Conservation (phyloP, 2,329 filamentous ascomycete genomes). For the Trichoderma sp. region DNA sequence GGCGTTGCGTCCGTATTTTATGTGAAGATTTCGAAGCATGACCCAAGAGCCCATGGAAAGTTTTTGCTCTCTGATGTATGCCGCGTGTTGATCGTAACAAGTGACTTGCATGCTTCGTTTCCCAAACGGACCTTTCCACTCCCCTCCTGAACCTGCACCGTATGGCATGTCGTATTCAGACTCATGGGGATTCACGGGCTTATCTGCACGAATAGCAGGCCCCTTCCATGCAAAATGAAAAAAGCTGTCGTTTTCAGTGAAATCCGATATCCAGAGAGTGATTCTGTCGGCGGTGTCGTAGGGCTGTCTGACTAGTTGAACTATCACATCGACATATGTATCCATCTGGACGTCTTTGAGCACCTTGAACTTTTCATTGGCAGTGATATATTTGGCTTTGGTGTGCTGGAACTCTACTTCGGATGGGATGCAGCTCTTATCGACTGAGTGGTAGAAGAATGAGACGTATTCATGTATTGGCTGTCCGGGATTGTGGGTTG, state of each 20-base stretch:
- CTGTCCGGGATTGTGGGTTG: conserved; percentile 28
- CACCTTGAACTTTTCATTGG: conserved; percentile 60
- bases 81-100: conserved; percentile 68
- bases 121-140: conserved; percentile 77
- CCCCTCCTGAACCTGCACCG: conserved; percentile 26
- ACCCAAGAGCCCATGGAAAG: conserved; percentile 65
- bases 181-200: conserved; percentile 57
- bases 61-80: conserved; percentile 52
- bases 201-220: conserved; percentile 36
- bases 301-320: conserved; percentile 63
- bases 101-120: conserved; percentile 71
- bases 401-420: conserved; percentile 46
- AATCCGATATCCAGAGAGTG: conserved; percentile 78
- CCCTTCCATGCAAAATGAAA: conserved; percentile 49
- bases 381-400: conserved; percentile 43
- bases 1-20: conserved; percentile 58
- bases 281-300: conserved; percentile 48
- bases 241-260: conserved; percentile 70
- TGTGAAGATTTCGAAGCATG: conserved; percentile 69
- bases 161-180: conserved; percentile 47
- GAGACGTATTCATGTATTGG: conserved; percentile 50
- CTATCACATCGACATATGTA: conserved; percentile 69
- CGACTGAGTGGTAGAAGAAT: conserved; percentile 47
- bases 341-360: conserved; percentile 62
- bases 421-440: conserved; percentile 48